A percentile compares a stretch with the other conserved stretches of the same genome.
phyloP scores from a whole-genome alignment of 139 green algal species.

The Chlamydomonas eustigma region DNA sequence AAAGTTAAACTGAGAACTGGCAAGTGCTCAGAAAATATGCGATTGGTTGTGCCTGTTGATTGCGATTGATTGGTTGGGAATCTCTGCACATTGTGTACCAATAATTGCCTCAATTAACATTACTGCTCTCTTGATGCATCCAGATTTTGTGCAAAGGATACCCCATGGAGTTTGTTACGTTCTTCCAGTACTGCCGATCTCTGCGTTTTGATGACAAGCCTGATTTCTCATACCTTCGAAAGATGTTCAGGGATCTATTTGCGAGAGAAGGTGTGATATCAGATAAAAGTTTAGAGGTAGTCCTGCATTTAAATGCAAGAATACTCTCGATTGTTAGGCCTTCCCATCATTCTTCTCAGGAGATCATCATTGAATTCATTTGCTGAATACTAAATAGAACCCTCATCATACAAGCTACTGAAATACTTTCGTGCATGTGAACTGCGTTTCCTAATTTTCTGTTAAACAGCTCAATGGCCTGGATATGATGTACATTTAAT shows the following conservation, averaged over 20 bases:
- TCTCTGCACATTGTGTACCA: too few relatives aligned
- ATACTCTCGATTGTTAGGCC: not conserved
- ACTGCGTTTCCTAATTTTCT: too few relatives aligned
- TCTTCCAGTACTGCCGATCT: constrained; percentile 83
- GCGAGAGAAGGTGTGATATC: constrained; percentile 72
- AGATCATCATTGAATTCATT: not conserved
- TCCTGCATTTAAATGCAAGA: not conserved
- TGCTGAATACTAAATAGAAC: not conserved
- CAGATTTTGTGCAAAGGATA: constrained; percentile 90
- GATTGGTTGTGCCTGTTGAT: too few relatives aligned
- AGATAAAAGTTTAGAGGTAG: not conserved
- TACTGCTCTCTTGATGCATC: too few relatives aligned
- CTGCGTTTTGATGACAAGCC: constrained; percentile 99
- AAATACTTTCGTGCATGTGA: not conserved
- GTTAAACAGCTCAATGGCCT: too few relatives aligned
- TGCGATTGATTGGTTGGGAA: too few relatives aligned
- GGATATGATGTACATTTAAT: too few relatives aligned
- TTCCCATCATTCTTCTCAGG: not conserved
- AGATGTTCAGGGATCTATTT: constrained; percentile 97
- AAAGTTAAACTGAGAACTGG: too few relatives aligned
- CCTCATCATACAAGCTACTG: not conserved
- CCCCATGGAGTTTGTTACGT: constrained; percentile 93
- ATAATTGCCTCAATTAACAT: too few relatives aligned
- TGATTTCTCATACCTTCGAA: constrained; percentile 96
- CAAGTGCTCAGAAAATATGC: too few relatives aligned